A percentile compares a stretch with the other conserved stretches of the same genome.
These are phyloP conservation scores for Cutaneotrichosporon sp. DNA, from an alignment of 1,284 basidiomycete species.

Conservation along the genomic window DNA sequence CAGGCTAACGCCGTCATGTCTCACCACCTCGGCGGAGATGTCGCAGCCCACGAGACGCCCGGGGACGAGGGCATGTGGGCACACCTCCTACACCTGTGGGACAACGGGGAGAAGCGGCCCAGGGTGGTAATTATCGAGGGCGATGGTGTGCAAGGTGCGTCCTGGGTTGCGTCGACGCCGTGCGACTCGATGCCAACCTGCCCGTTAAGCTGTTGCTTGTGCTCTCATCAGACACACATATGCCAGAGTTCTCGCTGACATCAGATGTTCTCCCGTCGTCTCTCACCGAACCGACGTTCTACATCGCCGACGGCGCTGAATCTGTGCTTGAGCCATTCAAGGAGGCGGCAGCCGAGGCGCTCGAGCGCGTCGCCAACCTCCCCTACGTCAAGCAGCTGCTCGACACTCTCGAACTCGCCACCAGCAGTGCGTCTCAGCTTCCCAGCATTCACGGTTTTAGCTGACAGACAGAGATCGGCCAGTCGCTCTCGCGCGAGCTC, in stretches of 20 bases:
- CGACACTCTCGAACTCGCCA: conserved; percentile 12
- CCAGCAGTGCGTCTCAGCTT: not conserved
- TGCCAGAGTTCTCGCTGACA: conserved; percentile 9
- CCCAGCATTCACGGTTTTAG: not conserved
- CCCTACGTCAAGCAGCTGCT: conserved; percentile 16
- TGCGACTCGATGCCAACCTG: not conserved
- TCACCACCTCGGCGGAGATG: conserved; percentile 43
- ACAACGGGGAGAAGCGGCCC: conserved; percentile 21
- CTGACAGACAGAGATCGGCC: conserved; percentile 34
- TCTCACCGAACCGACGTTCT: conserved; percentile 10
- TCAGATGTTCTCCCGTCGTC: not conserved
- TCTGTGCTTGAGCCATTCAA: conserved; percentile 15
- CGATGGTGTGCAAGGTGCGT: conserved; percentile 37
- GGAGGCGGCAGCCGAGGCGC: conserved; percentile 7
- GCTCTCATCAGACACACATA: conserved; percentile 33
- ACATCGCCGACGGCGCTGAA: conserved; percentile 8
- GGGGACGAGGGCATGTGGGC: conserved; percentile 41
- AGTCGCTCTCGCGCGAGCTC: conserved; percentile 40
- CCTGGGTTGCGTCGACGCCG: no score
- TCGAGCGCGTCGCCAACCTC: conserved; percentile 5
- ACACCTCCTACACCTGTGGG: conserved; percentile 33
- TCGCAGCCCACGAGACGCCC: conserved; percentile 37
- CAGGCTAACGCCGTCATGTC: conserved; percentile 46
- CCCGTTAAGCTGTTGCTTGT: not conserved
- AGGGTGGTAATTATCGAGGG: conserved; percentile 44